Conservation (phyloP, 352 stramenopile genomes). For the Phytophthora hybrid region DNA sequence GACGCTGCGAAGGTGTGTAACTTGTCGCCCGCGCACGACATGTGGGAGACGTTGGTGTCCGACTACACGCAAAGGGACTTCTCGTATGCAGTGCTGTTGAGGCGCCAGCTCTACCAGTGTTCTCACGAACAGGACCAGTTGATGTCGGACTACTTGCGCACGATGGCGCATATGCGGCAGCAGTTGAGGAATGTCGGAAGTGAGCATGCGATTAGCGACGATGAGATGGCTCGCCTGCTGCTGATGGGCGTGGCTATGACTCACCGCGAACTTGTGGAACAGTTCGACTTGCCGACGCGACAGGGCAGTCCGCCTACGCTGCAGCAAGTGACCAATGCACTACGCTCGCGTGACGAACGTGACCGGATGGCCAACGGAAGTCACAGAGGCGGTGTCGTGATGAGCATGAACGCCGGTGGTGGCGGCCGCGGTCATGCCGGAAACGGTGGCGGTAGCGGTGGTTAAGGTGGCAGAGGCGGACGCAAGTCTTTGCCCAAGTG, state of each 20-base stretch:
- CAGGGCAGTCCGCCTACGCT: background rate
- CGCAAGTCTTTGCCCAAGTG: background rate
- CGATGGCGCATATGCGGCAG: background rate
- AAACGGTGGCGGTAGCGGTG: background rate
- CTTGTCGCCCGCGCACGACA: background rate
- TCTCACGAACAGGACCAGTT: background rate
- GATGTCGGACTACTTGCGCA: conserved; percentile 1
- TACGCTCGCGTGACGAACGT: background rate
- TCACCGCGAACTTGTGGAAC: background rate
- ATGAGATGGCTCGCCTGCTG: background rate
- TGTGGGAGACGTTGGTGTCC: conserved; percentile 5
- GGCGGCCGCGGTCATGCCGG: too few species aligned
- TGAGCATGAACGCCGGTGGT: background rate
- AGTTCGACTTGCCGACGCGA: background rate
- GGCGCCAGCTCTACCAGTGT: background rate
- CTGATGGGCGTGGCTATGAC: background rate
- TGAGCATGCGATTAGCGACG: background rate
- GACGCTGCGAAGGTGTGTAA: conserved; percentile 8
- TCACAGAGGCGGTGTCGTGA: background rate
- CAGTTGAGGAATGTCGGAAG: background rate
- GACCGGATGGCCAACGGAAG: background rate
- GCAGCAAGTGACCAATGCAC: background rate
- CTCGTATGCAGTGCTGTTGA: background rate
- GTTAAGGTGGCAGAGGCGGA: background rate
- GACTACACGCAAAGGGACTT: conserved; percentile 8